A percentile compares a stretch with the other conserved stretches of the same genome.
phyloP scores from a whole-genome alignment of 2,329 filamentous ascomycete species.

The Diaporthe aspalathi region DNA sequence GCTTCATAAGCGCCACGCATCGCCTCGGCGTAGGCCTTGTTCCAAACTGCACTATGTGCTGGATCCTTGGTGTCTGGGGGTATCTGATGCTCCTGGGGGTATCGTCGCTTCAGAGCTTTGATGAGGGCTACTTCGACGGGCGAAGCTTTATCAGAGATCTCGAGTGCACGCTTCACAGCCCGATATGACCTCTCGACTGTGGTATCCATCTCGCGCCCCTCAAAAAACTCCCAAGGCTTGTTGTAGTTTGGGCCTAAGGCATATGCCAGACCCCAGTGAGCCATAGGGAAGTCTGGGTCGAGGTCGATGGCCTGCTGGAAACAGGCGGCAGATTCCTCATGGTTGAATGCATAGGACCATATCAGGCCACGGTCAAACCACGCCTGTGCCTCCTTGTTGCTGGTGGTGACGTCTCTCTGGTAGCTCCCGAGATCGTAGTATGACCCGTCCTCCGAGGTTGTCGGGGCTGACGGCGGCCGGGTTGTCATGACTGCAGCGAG shows the following conservation, averaged over 20 bases:
- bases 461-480: constrained; percentile 25
- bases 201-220: constrained; percentile 65
- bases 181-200: constrained; percentile 55
- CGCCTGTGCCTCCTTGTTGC: constrained; percentile 61
- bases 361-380: constrained; percentile 81
- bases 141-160: constrained; percentile 47
- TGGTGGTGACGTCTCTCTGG: constrained; percentile 65
- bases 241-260: constrained; percentile 80
- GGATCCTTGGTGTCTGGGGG: constrained; percentile 57
- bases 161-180: constrained; percentile 46
- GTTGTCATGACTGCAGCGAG: constrained; percentile 4
- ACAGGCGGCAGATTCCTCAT: constrained; percentile 75
- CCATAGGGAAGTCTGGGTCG: constrained; percentile 70
- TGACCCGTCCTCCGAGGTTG: constrained; percentile 38
- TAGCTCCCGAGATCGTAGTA: constrained; percentile 75
- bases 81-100: constrained; percentile 55
- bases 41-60: constrained; percentile 58
- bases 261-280: constrained; percentile 78
- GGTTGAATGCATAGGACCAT: constrained; percentile 82
- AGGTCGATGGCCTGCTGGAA: constrained; percentile 68
- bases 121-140: constrained; percentile 72
- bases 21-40: constrained; percentile 69
- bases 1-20: constrained; percentile 53
- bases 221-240: constrained; percentile 81
- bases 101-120: constrained; percentile 70